These are phyloP conservation scores for Xerophyta viscosa DNA, from an alignment of 106 monocot genomes.

Conservation along the genomic window DNA sequence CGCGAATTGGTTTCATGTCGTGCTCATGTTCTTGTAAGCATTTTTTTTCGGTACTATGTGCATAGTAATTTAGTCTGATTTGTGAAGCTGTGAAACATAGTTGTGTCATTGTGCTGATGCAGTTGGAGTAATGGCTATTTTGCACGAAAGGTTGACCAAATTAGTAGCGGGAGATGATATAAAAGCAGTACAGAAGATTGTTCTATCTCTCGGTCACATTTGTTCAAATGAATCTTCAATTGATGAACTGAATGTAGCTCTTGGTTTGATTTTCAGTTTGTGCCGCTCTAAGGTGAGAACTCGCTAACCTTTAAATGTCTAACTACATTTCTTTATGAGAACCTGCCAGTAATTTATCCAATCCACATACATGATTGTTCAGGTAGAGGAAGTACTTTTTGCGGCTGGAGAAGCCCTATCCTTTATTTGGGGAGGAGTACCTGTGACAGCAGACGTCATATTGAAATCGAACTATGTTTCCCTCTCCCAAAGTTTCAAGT, in stretches of 20 bases:
- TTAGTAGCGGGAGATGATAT: conserved; percentile 61
- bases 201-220: conserved; percentile 85
- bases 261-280: conserved; percentile 81
- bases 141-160: conserved; percentile 60
- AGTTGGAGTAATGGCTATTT: conserved; percentile 53
- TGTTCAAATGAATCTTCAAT: conserved; percentile 69
- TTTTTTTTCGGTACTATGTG: background rate
- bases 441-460: conserved; percentile 72
- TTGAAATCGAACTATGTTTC: conserved; percentile 86
- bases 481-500: conserved; percentile 74
- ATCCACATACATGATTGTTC: too few species aligned
- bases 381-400: conserved; percentile 98
- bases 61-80: background rate
- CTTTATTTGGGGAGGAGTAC: conserved; percentile 95
- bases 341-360: background rate
- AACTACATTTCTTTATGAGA: background rate
- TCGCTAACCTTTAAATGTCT: background rate
- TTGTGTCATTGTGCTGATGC: background rate
- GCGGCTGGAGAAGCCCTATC: conserved; percentile 93
- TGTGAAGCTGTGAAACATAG: background rate
- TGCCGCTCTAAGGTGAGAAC: conserved; percentile 70
- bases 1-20: background rate
- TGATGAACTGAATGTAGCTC: conserved; percentile 43
- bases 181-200: conserved; percentile 74
- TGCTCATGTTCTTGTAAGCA: too few species aligned